phyloP scores from a whole-genome alignment of 176 grass and related monocot species.

The Cenchrus purpureus region DNA sequence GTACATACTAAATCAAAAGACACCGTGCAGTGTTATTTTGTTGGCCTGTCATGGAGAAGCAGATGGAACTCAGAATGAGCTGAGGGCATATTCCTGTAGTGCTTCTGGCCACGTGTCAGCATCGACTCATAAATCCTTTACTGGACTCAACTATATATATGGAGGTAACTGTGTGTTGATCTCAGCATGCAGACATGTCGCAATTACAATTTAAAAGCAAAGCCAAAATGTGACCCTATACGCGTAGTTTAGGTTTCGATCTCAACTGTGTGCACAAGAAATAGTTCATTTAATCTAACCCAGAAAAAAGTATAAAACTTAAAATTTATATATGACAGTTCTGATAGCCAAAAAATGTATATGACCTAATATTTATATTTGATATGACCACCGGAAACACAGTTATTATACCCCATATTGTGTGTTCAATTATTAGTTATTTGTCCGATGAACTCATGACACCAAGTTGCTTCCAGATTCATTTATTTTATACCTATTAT shows the following conservation, averaged over 20 bases:
- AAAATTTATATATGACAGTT: neutral
- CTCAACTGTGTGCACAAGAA: slow-evolving; percentile 5
- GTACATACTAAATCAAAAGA: slow-evolving; percentile 26
- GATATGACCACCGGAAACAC: slow-evolving; percentile 13
- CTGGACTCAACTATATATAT: neutral
- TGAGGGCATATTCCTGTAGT: slow-evolving; percentile 48
- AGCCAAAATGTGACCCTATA: slow-evolving; percentile 12
- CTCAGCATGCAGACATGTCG: slow-evolving; percentile 10
- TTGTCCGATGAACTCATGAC: slow-evolving; percentile 13
- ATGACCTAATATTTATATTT: slow-evolving; percentile 24
- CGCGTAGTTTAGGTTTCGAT: slow-evolving; percentile 10
- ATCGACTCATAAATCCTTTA: slow-evolving; percentile 26
- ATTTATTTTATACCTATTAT: slow-evolving; percentile 32
- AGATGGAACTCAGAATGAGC: slow-evolving; percentile 20
- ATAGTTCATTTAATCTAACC: neutral
- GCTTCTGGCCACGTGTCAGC: slow-evolving; percentile 40
- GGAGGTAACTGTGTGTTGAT: neutral
- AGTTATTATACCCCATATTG: slow-evolving; percentile 26
- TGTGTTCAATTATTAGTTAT: slow-evolving; percentile 13
- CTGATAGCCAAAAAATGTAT: slow-evolving; percentile 16
- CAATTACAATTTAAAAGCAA: neutral
- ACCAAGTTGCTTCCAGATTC: slow-evolving; percentile 22
- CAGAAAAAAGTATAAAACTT: neutral
- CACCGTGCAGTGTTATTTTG: slow-evolving; percentile 31
- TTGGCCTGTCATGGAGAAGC: slow-evolving; percentile 7